These are phyloP conservation scores for Dalbergia cochinchinensis DNA, from an alignment of 306 rosid genomes.

Conservation along the genomic window DNA sequence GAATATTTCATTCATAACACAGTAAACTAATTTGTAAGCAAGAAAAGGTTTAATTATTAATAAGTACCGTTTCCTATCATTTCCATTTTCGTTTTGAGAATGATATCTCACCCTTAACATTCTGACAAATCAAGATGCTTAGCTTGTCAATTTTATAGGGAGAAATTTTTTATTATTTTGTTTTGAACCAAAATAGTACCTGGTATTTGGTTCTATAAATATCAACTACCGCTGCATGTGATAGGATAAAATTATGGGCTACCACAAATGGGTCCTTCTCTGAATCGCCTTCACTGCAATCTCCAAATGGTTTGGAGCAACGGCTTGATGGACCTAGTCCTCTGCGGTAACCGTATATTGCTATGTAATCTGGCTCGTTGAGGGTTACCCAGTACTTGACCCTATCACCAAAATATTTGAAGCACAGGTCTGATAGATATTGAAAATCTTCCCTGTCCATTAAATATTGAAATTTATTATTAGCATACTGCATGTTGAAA, in stretches of 20 bases:
- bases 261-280: slow-evolving; percentile 67
- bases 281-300: slow-evolving; percentile 63
- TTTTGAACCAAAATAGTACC: slow-evolving; percentile 24
- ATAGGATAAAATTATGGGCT: slow-evolving; percentile 61
- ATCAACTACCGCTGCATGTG: slow-evolving; percentile 66
- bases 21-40: not conserved
- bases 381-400: slow-evolving; percentile 58
- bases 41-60: too few relatives aligned
- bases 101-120: not conserved
- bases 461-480: not conserved
- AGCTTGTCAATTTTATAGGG: too few relatives aligned
- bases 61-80: too few relatives aligned
- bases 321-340: slow-evolving; percentile 39
- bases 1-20: slow-evolving; percentile 38
- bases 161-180: too few relatives aligned
- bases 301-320: slow-evolving; percentile 54
- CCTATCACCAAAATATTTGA: slow-evolving; percentile 55
- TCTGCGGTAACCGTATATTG: not conserved
- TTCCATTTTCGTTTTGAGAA: too few relatives aligned
- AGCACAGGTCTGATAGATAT: slow-evolving; percentile 38
- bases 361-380: slow-evolving; percentile 51
- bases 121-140: too few relatives aligned
- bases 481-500: too few relatives aligned
- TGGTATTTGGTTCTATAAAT: slow-evolving; percentile 63
- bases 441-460: slow-evolving; percentile 52